Evolutionary conservation across 106 monocot genomes (phyloP).

Genomic region (Phalaenopsis equestris): DNA sequence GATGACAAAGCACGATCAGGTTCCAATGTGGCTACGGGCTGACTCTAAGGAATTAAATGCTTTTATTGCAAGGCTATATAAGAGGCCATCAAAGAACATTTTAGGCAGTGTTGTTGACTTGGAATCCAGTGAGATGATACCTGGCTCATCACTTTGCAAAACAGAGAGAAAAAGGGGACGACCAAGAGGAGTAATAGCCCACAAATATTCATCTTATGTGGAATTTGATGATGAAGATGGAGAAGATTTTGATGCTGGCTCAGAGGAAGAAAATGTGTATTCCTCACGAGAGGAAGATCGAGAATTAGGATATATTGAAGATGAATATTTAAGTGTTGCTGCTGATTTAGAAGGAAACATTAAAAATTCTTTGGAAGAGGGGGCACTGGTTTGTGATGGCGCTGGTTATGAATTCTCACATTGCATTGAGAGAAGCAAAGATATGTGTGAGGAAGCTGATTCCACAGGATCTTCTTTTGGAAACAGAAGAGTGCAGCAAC

Average conservation of each 20-base stretch:
- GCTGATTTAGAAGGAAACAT: conserved; percentile 24
- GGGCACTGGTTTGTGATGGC: conserved; percentile 30
- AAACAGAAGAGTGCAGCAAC: conserved; percentile 36
- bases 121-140: conserved; percentile 23
- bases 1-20: conserved; percentile 74
- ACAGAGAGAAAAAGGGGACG: conserved; percentile 52
- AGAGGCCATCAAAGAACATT: conserved; percentile 78
- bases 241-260: conserved; percentile 65
- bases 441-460: conserved; percentile 54
- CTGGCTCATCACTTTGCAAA: conserved; percentile 28
- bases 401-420: conserved; percentile 40
- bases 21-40: conserved; percentile 87
- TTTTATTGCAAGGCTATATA: conserved; percentile 51
- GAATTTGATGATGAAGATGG: conserved; percentile 70
- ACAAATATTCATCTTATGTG: conserved; percentile 44
- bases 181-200: conserved; percentile 15
- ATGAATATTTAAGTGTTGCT: conserved; percentile 50
- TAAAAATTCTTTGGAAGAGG: conserved; percentile 47
- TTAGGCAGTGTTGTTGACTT: conserved; percentile 28
- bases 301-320: conserved; percentile 57
- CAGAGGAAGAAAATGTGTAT: conserved; percentile 40
- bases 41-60: conserved; percentile 62
- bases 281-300: conserved; percentile 53
- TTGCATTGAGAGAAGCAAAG: conserved; percentile 21
- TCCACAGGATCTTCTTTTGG: conserved; percentile 85